Percentiles rank a stretch among this genome's conserved stretches.
Conservation (phyloP, 2,329 filamentous ascomycete genomes). For the Salinomyces thailandicus region DNA sequence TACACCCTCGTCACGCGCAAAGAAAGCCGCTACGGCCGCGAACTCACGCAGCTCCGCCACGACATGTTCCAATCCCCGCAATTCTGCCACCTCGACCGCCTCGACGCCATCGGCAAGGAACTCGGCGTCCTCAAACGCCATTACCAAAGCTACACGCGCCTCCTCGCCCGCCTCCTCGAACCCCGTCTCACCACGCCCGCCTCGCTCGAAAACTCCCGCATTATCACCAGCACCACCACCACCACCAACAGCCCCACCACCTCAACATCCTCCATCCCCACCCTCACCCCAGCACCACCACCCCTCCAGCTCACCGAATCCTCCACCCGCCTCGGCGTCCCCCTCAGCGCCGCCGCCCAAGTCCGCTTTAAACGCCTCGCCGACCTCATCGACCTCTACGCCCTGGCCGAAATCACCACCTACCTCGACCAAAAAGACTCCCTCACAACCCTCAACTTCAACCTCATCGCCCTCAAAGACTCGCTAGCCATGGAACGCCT, state of each 20-base stretch:
- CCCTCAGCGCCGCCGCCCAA: constrained; percentile 39
- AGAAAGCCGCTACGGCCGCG: constrained; percentile 37
- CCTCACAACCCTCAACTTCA: constrained; percentile 66
- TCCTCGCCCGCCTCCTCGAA: constrained; percentile 49
- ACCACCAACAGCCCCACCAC: constrained; percentile 8
- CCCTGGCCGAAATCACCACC: constrained; percentile 51
- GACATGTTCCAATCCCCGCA: constrained; percentile 45
- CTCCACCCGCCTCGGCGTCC: constrained; percentile 34
- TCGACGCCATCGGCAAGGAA: constrained; percentile 52
- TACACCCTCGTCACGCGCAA: constrained; percentile 44
- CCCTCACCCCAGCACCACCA: constrained; percentile 18
- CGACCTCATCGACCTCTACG: constrained; percentile 50
- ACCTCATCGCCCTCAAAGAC: constrained; percentile 65
- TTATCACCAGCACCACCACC: constrained; percentile 15
- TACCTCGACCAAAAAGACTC: constrained; percentile 60
- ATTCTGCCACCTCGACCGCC: constrained; percentile 37
- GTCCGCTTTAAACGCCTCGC: constrained; percentile 50
- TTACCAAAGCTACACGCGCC: constrained; percentile 49
- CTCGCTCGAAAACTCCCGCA: constrained; percentile 34
- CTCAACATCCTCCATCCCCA: constrained; percentile 13
- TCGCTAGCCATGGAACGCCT: constrained; percentile 61
- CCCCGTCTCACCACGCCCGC: constrained; percentile 34
- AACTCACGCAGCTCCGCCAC: constrained; percentile 36
- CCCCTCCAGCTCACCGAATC: constrained; percentile 13
- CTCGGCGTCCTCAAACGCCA: constrained; percentile 51